Base-by-base conservation (phyloP, 2,329 filamentous ascomycete species). In the Aspergillus sp. region DNA sequence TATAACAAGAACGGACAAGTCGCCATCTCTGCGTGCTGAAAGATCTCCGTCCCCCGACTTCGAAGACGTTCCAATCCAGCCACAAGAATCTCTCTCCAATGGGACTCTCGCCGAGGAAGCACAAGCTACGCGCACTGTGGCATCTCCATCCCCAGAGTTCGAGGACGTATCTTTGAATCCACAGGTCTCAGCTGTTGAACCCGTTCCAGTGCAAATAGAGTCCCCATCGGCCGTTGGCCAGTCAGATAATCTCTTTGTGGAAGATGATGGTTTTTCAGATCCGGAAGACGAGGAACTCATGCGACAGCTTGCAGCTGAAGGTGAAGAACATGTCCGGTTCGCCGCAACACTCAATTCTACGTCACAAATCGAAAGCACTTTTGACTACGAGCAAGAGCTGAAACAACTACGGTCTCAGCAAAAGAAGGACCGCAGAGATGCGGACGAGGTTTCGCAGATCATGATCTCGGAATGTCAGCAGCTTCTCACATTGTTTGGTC, bases 391-490 rank as follows among this genome's bases (percentile, higher is more conserved):
- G 62, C 81, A 81, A 54, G 93, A 99, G 68, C 81, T 99, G 11
- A 89, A 88, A 60, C 87, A 91, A 47, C 80, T 99, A 3, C 89
- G 94, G 23, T 87, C 77, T n/a, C 94, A 99, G 68, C 94, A 99
- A 67, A 96, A 95, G 73, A 96, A 96, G 68, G 94, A 99, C 65
- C 87, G 91, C 1, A 84, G 94, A 64, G 94, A 99, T 68, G 93
- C 95, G 0, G 95, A 99, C 64, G 94, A 99, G 71, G 93, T 99
- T 3, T 96, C 92, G 0, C 89, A 96, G 60, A 88, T 93, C 60
- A 99, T 99, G 94, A 86, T 97, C 38, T 85, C 87, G 1, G 95
- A 99, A 72, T 97, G 94, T 58, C 94, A 99, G 68, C 88, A 94
- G 43, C 81, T 99, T 0, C 83, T 99, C 17, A 83, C 86, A 4